Evolutionary conservation across 805 yeast genomes (phyloP).

Genomic region (Schwanniomyces polymorphus): DNA sequence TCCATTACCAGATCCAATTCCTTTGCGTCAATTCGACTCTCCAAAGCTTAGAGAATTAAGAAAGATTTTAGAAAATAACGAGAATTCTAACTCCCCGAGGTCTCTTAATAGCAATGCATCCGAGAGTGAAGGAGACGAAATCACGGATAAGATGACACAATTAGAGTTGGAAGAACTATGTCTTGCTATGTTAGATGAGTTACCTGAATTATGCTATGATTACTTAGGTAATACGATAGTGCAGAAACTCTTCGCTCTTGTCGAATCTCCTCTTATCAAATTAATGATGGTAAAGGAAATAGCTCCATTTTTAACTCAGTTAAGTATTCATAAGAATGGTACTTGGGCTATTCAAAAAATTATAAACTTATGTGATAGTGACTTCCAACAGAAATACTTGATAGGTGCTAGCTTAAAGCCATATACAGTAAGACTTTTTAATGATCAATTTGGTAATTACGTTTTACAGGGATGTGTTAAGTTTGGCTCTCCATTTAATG

Average conservation of each 20-base stretch:
- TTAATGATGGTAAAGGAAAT: slow-evolving; percentile 79
- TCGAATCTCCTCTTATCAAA: slow-evolving; percentile 65
- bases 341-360: slow-evolving; percentile 99
- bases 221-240: slow-evolving; percentile 95
- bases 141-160: slow-evolving; percentile 30
- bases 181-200: slow-evolving; percentile 79
- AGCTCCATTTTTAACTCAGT: slow-evolving; percentile 78
- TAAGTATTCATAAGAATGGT: slow-evolving; percentile 96
- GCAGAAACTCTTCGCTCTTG: slow-evolving; percentile 79
- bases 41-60: slow-evolving; percentile 86
- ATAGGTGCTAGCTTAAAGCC: slow-evolving; percentile 74
- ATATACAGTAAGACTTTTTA: slow-evolving; percentile 79
- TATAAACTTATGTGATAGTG: slow-evolving; percentile 67
- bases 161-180: slow-evolving; percentile 80
- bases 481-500: slow-evolving; percentile 86
- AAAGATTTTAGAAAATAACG: slow-evolving; percentile 48
- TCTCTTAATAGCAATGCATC: neutral
- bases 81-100: slow-evolving; percentile 11
- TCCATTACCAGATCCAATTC: slow-evolving; percentile 72
- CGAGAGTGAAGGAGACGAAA: slow-evolving; percentile 8
- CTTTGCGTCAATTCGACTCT: slow-evolving; percentile 77
- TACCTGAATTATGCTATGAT: slow-evolving; percentile 89
- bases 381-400: slow-evolving; percentile 47
- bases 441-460: slow-evolving; percentile 96
- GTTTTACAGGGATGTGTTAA: slow-evolving; percentile 92